phyloP scores from a whole-genome alignment of 805 yeast genomes.

The Lipomyces spencermartinsiae region DNA sequence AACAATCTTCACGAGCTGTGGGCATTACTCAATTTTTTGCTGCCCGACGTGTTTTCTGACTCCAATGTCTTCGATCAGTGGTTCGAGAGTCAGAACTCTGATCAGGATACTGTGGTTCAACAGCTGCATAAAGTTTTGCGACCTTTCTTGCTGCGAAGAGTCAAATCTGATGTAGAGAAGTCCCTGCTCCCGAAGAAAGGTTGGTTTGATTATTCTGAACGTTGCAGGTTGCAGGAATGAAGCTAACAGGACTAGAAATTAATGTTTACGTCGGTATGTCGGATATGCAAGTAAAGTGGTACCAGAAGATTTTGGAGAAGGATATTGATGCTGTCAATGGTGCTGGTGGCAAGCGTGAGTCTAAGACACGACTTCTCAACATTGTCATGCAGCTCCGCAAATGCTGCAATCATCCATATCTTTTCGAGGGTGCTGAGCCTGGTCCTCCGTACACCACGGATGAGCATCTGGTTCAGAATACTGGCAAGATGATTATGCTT shows the following conservation, averaged over 20 bases:
- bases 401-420: conserved; percentile 96
- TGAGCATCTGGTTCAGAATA: conserved; percentile 87
- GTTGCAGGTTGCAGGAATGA: background rate
- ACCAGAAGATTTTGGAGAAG: conserved; percentile 82
- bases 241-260: conserved; percentile 54
- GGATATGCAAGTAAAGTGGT: conserved; percentile 94
- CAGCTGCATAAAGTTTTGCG: conserved; percentile 86
- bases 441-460: conserved; percentile 98
- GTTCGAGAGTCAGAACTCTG: conserved; percentile 67
- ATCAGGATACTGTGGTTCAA: conserved; percentile 82
- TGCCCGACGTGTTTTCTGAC: conserved; percentile 96
- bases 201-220: conserved; percentile 1
- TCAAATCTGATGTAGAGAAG: conserved; percentile 91
- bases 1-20: conserved; percentile 94
- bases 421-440: conserved; percentile 99
- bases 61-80: conserved; percentile 88
- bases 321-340: conserved; percentile 98
- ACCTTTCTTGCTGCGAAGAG: conserved; percentile 87
- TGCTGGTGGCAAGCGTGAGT: conserved; percentile 90
- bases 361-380: conserved; percentile 86
- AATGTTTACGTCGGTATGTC: conserved; percentile 94
- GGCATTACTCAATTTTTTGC: conserved; percentile 87
- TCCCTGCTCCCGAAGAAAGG: conserved; percentile 82
- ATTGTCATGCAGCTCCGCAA: conserved; percentile 96
- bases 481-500: conserved; percentile 88